Conservation (phyloP, 306 rosid species). For the Myrica gale region DNA sequence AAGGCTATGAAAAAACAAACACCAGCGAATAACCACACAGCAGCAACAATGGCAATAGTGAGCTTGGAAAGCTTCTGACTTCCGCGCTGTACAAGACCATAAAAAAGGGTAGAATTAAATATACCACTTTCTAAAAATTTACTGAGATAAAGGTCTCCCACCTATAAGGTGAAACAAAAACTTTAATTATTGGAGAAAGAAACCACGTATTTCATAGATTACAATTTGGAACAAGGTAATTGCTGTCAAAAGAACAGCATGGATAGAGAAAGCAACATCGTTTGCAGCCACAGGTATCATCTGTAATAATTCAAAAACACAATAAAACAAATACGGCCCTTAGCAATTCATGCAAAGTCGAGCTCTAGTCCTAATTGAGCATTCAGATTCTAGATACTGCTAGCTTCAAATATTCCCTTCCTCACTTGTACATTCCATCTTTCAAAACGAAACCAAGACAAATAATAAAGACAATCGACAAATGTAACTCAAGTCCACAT, state of each 20-base stretch:
- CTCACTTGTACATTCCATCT: background rate
- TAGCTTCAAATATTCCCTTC: background rate
- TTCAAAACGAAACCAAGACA: background rate
- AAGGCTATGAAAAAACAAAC: slow-evolving; percentile 71
- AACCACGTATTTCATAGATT: slow-evolving; percentile 62
- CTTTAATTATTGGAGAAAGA: background rate
- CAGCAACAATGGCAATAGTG: slow-evolving; percentile 47
- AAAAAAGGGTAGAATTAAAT: background rate
- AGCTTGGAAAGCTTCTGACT: slow-evolving; percentile 65
- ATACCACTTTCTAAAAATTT: background rate
- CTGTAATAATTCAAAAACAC: slow-evolving; percentile 39
- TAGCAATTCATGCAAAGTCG: background rate
- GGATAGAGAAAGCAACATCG: slow-evolving; percentile 85
- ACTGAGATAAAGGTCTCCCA: slow-evolving; percentile 7
- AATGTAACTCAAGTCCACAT: background rate
- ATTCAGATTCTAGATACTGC: background rate
- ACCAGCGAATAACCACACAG: slow-evolving; percentile 64
- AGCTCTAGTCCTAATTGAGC: too few relatives aligned
- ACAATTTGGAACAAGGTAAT: slow-evolving; percentile 66
- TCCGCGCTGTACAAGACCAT: slow-evolving; percentile 63
- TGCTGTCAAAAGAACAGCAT: slow-evolving; percentile 80
- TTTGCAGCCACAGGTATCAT: slow-evolving; percentile 97
- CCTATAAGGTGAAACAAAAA: background rate
- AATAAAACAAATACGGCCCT: background rate
- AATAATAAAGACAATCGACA: background rate